phyloP scores from a whole-genome alignment of 306 rosid species.

The Cucurbita argyrosperma region DNA sequence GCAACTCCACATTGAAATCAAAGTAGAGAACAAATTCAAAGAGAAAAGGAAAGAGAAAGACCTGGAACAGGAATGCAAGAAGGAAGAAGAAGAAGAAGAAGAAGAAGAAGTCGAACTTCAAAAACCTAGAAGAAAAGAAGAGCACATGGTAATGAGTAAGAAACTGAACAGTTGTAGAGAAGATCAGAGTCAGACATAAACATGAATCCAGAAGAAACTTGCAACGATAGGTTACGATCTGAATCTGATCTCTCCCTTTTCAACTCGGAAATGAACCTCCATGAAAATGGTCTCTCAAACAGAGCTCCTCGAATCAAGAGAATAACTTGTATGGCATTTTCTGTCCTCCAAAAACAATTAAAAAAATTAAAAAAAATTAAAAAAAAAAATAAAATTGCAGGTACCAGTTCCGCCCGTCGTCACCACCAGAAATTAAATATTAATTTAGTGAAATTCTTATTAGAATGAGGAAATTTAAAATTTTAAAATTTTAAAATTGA shows the following conservation, averaged over 20 bases:
- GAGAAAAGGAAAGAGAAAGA: constrained; percentile 19
- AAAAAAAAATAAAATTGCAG: constrained; percentile 7
- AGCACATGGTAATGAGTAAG: constrained; percentile 10
- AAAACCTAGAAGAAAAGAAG: neutral
- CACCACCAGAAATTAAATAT: constrained; percentile 10
- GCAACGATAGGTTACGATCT: constrained; percentile 6
- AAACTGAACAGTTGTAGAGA: constrained; percentile 10
- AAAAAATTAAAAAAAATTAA: neutral
- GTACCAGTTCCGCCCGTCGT: constrained; percentile 32
- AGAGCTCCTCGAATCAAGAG: constrained; percentile 75
- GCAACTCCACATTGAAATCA: neutral
- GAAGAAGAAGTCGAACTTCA: constrained; percentile 8
- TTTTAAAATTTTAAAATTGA: no score
- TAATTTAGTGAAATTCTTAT: no score
- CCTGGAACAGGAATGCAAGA: constrained; percentile 29
- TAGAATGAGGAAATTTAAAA: no score
- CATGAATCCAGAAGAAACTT: neutral
- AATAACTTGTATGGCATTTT: constrained; percentile 48
- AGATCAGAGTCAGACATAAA: constrained; percentile 5
- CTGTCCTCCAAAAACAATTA: constrained; percentile 15
- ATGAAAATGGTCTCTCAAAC: constrained; percentile 17
- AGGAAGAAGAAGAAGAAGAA: neutral
- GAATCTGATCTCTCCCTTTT: constrained; percentile 9
- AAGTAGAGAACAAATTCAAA: neutral
- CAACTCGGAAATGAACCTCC: constrained; percentile 17